These are phyloP conservation scores for Rickenella mellea DNA, from an alignment of 768 basidiomycete species.

Conservation along the genomic window DNA sequence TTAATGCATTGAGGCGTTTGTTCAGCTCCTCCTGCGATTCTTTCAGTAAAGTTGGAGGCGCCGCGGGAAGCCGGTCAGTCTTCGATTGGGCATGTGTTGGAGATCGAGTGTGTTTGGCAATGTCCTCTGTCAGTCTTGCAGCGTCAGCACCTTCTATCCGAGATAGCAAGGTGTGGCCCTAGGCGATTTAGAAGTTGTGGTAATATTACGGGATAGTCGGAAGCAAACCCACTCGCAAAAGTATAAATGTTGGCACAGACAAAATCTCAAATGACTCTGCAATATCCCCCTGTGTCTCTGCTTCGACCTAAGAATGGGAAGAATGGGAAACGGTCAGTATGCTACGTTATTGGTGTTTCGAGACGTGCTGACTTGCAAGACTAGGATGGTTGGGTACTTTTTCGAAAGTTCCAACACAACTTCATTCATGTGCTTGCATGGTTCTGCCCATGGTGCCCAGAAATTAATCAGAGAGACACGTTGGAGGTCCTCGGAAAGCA, in stretches of 20 bases:
- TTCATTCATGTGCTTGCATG: conserved; percentile 84
- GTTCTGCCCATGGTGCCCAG: conserved; percentile 89
- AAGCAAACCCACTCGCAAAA: conserved; percentile 58
- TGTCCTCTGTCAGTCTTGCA: conserved; percentile 42
- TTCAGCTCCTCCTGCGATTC: conserved; percentile 64
- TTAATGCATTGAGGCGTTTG: conserved; percentile 53
- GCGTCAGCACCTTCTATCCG: conserved; percentile 80
- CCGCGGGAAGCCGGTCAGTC: conserved; percentile 32
- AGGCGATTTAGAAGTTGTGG: too few relatives aligned
- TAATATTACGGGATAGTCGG: neutral
- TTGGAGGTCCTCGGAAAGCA: conserved; percentile 68
- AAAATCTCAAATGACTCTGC: conserved; percentile 89
- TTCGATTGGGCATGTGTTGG: conserved; percentile 32
- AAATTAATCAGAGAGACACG: conserved; percentile 86
- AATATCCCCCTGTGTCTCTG: conserved; percentile 73
- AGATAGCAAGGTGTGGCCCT: conserved; percentile 85
- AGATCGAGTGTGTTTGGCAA: conserved; percentile 47
- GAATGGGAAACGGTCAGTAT: neutral
- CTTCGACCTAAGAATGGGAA: conserved; percentile 55
- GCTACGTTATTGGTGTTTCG: neutral
- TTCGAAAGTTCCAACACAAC: conserved; percentile 65
- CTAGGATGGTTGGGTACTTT: conserved; percentile 58
- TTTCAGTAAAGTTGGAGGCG: conserved; percentile 6
- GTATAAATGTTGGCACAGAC: conserved; percentile 75
- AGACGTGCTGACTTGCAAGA: conserved; percentile 55